Conservation (phyloP, 495 filamentous ascomycete species). For the Penicillium bialowiezense region DNA sequence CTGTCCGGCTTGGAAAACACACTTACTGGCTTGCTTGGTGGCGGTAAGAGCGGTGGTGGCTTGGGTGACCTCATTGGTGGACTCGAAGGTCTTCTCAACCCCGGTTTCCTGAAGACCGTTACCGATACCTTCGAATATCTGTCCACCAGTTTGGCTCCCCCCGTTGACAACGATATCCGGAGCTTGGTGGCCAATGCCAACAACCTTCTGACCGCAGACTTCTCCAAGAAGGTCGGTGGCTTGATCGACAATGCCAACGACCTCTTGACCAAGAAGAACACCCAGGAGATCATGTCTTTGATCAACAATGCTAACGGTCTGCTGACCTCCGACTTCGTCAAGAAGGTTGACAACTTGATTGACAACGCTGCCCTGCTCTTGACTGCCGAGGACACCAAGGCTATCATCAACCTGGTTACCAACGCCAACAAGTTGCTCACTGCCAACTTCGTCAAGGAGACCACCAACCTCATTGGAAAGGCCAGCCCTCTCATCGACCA, state of each 20-base stretch:
- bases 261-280: slow-evolving; percentile 33
- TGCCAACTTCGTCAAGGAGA: slow-evolving; percentile 37
- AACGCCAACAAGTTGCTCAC: slow-evolving; percentile 40
- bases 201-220: slow-evolving; percentile 24
- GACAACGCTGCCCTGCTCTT: slow-evolving; percentile 37
- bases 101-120: slow-evolving; percentile 25
- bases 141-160: slow-evolving; percentile 31
- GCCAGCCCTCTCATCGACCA: slow-evolving; percentile 28
- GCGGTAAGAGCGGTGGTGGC: not conserved
- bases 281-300: slow-evolving; percentile 35
- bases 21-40: slow-evolving; percentile 3
- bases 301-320: slow-evolving; percentile 18
- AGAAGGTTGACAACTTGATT: slow-evolving; percentile 28
- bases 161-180: slow-evolving; percentile 41
- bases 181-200: slow-evolving; percentile 33
- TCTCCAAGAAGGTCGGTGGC: slow-evolving; percentile 35
- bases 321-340: slow-evolving; percentile 18
- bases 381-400: slow-evolving; percentile 36
- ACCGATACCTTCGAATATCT: slow-evolving; percentile 36
- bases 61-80: slow-evolving; percentile 10
- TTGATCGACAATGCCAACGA: slow-evolving; percentile 23
- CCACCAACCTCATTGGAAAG: slow-evolving; percentile 34
- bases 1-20: not conserved
- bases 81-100: slow-evolving; percentile 19
- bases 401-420: slow-evolving; percentile 10